Percentiles rank a stretch among this genome's conserved stretches.
Evolutionary conservation across 306 rosid species (phyloP).

Genomic region (Amphicarpaea edgeworthii): DNA sequence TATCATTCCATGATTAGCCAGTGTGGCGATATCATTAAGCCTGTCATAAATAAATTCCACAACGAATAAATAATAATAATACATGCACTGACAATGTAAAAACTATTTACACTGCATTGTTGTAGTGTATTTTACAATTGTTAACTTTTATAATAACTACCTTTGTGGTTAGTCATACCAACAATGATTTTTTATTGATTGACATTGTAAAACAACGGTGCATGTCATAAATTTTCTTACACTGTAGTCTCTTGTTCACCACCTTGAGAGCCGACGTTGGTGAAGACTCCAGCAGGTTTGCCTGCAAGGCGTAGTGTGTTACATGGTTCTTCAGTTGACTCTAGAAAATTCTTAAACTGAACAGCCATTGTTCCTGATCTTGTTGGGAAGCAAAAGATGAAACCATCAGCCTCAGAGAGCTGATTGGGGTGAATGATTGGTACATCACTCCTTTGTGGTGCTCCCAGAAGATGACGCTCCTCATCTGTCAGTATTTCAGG

Average conservation of each 20-base stretch:
- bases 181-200: background rate
- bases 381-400: constrained; percentile 80
- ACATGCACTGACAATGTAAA: too few relatives aligned
- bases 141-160: too few relatives aligned
- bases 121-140: background rate
- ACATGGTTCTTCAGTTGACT: constrained; percentile 74
- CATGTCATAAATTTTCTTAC: background rate
- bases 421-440: constrained; percentile 62
- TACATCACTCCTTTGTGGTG: constrained; percentile 71
- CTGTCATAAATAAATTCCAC: constrained; percentile 52
- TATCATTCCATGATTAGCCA: constrained; percentile 90
- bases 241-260: constrained; percentile 58
- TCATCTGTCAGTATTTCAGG: constrained; percentile 65
- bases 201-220: too few relatives aligned
- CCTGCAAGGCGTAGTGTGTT: constrained; percentile 81
- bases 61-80: background rate
- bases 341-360: constrained; percentile 38
- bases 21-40: constrained; percentile 82
- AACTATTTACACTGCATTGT: background rate
- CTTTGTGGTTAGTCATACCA: background rate
- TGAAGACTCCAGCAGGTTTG: constrained; percentile 76
- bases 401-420: constrained; percentile 75
- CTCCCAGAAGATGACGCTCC: constrained; percentile 68
- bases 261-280: constrained; percentile 74
- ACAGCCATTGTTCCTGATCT: constrained; percentile 79